phyloP scores from a whole-genome alignment of 768 basidiomycete genomes.

The Ramaria rubella region DNA sequence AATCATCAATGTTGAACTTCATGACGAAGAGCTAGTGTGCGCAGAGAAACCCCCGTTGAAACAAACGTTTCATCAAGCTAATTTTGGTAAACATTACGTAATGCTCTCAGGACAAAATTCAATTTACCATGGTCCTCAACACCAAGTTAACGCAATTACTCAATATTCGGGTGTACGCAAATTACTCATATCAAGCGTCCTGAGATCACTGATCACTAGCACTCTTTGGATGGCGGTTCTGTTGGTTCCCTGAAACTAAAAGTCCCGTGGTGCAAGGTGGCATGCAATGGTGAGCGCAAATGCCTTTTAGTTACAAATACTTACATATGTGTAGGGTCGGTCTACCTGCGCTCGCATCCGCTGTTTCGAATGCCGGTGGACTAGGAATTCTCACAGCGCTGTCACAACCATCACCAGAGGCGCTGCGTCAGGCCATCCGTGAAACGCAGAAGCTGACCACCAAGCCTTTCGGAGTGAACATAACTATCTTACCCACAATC shows the following conservation, averaged over 20 bases:
- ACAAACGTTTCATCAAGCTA: background rate
- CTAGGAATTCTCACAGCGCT: slow-evolving; percentile 85
- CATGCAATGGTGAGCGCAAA: slow-evolving; percentile 70
- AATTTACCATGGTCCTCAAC: slow-evolving; percentile 27
- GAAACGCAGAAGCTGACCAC: slow-evolving; percentile 64
- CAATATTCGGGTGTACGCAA: slow-evolving; percentile 56
- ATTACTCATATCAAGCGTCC: background rate
- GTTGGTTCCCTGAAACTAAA: background rate
- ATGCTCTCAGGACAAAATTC: background rate
- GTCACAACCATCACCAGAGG: slow-evolving; percentile 80
- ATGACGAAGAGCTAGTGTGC: slow-evolving; percentile 38
- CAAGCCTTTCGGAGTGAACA: slow-evolving; percentile 80
- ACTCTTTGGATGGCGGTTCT: background rate
- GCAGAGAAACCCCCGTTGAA: background rate
- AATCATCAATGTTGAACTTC: slow-evolving; percentile 79
- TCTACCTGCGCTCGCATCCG: slow-evolving; percentile 62
- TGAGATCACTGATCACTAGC: background rate
- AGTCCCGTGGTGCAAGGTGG: slow-evolving; percentile 83
- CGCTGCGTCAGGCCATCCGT: slow-evolving; percentile 70
- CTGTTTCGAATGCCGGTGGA: slow-evolving; percentile 78
- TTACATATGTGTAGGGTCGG: slow-evolving; percentile 57
- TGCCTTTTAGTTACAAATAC: background rate
- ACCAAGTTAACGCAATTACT: slow-evolving; percentile 62
- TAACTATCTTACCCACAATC: slow-evolving; percentile 83
- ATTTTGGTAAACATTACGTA: background rate